Base-by-base conservation (phyloP, 2,329 filamentous ascomycete genomes). In the Colletotrichum incanum region DNA sequence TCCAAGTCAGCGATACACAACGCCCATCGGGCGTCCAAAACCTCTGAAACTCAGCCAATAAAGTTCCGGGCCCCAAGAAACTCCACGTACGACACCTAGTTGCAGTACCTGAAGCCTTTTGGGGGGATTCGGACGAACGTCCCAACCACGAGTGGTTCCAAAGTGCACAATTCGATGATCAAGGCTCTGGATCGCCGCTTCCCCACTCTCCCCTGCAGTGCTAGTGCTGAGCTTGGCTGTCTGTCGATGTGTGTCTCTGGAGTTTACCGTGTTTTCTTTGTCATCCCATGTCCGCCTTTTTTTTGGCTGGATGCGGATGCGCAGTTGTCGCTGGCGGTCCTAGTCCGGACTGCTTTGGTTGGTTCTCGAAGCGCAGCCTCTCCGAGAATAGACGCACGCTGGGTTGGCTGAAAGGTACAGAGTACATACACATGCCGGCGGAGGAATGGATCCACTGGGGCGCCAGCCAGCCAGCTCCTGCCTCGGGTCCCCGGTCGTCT, bases 311-410 rank as follows among this genome's bases (percentile, higher is more conserved):
- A 39, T 18, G n/a, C 14, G n/a, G 49, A 41, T 43, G 43, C 34
- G 43, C 37, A 34, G 34, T 37, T 31, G 41, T 65, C 66, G 54
- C 54, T 18, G 49, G 49, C 18, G 7, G 45, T 41, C 47, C n/a
- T 14, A 41, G 54, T 60, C 54, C 11, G 37, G 12, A 43, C 31
- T 11, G 34, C 18, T 26, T 67, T 23, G 69, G 58, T 68, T 72
- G 59, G 69, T 49, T 39, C 43, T 69, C 37, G 45, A 72, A 72
- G 69, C 69, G 69, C 69, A 72, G 69, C 69, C 69, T 64, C 69
- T 28, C 65, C 39, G 52, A 64, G 65, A 72, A 72, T 72, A 72
- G 52, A 45, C 54, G 65, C 50, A 59, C 43, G 23, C 5, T 14
- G 45, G 45, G 45, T 2, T 56, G 39, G 23, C n/a, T 2, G 6